Percentiles rank a stretch among this genome's conserved stretches.
Evolutionary conservation across 1,139 yeast species (phyloP).

Genomic region (Diutina ranongensis): DNA sequence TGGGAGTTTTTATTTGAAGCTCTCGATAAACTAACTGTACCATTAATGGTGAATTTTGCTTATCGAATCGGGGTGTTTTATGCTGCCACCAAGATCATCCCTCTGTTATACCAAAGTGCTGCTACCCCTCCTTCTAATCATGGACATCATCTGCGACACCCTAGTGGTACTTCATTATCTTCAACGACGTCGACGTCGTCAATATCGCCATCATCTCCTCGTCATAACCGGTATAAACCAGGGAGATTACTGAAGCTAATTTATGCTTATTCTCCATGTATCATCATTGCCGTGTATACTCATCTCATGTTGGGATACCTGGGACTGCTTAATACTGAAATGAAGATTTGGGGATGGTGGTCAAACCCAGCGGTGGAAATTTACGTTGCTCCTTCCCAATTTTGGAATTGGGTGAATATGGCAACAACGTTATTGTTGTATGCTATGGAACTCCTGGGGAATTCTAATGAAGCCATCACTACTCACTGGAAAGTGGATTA

Average conservation of each 20-base stretch:
- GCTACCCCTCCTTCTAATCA: conserved; percentile 15
- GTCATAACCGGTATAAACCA: background rate
- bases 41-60: conserved; percentile 69
- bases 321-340: conserved; percentile 56
- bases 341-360: conserved; percentile 50
- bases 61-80: conserved; percentile 81
- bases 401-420: conserved; percentile 96
- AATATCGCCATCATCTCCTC: background rate
- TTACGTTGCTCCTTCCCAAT: conserved; percentile 72
- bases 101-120: conserved; percentile 46
- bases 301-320: conserved; percentile 86
- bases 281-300: conserved; percentile 88
- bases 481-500: conserved; percentile 18
- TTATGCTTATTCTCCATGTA: conserved; percentile 86
- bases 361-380: conserved; percentile 15
- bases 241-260: conserved; percentile 38
- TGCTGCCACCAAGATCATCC: conserved; percentile 89
- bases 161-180: background rate
- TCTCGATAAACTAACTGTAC: conserved; percentile 65
- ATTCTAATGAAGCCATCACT: conserved; percentile 17
- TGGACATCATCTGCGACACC: conserved; percentile 2
- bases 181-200: background rate
- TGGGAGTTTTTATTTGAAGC: conserved; percentile 63
- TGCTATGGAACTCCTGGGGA: conserved; percentile 52
- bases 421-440: conserved; percentile 69